Percentiles rank a stretch among this genome's conserved stretches.
Conservation (phyloP, 352 stramenopile genomes). For the Phytophthora fragariaefolia region DNA sequence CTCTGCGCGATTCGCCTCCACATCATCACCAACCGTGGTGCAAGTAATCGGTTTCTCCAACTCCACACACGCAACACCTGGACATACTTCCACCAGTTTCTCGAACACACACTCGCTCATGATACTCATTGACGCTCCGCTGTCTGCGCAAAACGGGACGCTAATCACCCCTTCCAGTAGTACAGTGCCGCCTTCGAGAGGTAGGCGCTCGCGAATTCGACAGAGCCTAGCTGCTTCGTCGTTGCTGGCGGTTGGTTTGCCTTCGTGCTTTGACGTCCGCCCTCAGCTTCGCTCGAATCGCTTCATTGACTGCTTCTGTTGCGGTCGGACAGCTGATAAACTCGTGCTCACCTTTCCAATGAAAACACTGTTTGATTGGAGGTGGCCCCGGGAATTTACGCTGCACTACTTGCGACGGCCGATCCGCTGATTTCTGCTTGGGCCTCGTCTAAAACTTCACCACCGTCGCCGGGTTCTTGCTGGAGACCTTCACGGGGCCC, state of each 20-base stretch:
- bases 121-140: constrained; percentile 9
- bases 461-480: neutral
- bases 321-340: constrained; percentile 12
- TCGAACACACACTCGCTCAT: constrained; percentile 11
- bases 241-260: neutral
- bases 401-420: neutral
- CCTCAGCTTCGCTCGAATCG: constrained; percentile 7
- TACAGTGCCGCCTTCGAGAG: no score
- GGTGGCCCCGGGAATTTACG: neutral
- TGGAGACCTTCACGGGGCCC: no score
- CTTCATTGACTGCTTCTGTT: constrained; percentile 20
- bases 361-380: constrained; percentile 10
- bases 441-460: constrained; percentile 3
- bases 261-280: constrained; percentile 3
- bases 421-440: no score
- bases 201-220: neutral
- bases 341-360: constrained; percentile 11
- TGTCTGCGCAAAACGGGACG: constrained; percentile 16
- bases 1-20: constrained; percentile 6
- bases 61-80: neutral
- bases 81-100: constrained; percentile 1
- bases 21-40: constrained; percentile 9
- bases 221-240: constrained; percentile 2
- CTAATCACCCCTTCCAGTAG: constrained; percentile 9
- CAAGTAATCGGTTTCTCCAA: constrained; percentile 14